Evolutionary conservation across 352 stramenopile species (phyloP).

Genomic region (Phytophthora pseudosyringae): DNA sequence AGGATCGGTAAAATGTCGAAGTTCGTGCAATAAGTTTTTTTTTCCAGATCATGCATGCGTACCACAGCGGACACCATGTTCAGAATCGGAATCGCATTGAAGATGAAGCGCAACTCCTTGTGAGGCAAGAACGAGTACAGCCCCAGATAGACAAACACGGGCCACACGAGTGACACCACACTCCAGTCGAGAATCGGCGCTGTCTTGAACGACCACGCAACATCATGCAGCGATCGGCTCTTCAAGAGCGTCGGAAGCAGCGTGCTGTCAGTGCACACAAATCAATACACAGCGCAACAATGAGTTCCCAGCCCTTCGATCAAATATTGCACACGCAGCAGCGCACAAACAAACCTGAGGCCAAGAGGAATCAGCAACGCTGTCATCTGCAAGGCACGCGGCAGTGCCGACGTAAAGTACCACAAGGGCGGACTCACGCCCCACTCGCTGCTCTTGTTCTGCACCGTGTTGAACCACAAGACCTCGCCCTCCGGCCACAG

Average conservation of each 20-base stretch:
- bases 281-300: neutral
- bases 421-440: constrained; percentile 95
- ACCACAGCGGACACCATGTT: constrained; percentile 94
- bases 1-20: neutral
- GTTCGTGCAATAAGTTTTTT: neutral
- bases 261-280: constrained; percentile 29
- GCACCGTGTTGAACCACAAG: constrained; percentile 96
- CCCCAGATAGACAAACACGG: constrained; percentile 87
- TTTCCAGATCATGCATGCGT: constrained; percentile 9
- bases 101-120: constrained; percentile 99
- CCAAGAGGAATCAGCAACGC: constrained; percentile 85
- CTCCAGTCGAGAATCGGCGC: constrained; percentile 57
- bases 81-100: constrained; percentile 96
- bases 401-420: constrained; percentile 97
- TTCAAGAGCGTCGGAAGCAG: constrained; percentile 51
- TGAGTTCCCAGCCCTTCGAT: constrained; percentile 3
- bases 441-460: constrained; percentile 98
- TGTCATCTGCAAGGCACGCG: constrained; percentile 87
- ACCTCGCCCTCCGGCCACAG: constrained; percentile 99
- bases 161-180: constrained; percentile 67
- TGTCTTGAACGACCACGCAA: constrained; percentile 40
- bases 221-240: constrained; percentile 52
- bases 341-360: constrained; percentile 67
- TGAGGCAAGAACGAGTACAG: constrained; percentile 97
- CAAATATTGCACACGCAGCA: neutral